Base-by-base conservation (phyloP, 495 filamentous ascomycete genomes). In the Penicillium malachiteum region DNA sequence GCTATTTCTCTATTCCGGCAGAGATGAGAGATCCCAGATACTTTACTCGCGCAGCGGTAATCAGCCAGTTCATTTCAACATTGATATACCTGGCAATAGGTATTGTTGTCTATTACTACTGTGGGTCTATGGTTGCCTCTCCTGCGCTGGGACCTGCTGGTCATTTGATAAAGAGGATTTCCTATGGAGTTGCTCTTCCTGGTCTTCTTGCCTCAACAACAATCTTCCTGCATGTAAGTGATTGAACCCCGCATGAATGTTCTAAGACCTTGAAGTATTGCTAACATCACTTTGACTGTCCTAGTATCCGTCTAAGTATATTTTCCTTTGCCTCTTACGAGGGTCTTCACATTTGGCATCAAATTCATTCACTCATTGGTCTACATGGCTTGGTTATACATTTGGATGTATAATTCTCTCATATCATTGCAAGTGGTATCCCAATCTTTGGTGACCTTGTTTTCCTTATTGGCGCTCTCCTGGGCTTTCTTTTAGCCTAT, bases 161-260 rank as follows among this genome's bases (percentile, higher is more conserved):
- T n/a, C 65, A 64, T 1, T 26, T 78, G 0, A 64, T 93, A 3
- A 81, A 84, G 58, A 89, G 86, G 64, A 63, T 91, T 39, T 80
- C 82, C 5, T 93, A 87, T 62, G 88, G 87, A 7, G 69, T 92
- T 51, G 88, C 86, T 8, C 60, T 88, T 5, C 89, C 88, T 16
- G 85, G 64, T 8, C 30, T 70, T 31, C 37, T 69, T 9, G 66
- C 67, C 5, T 65, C 54, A 10, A 61, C 59, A 18, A 63, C 59
- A 13, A 50, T 69, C 9, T 52, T 69, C 18, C 34, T 65, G 21
- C 72, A 73, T 54, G 71, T 73, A 55, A 54, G 63, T 86, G 53
- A 77, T 82, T 58, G n/a, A 80, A 81, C 65, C 30, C 12, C 3
- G 14, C 13, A 42, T 33, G 13, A 35, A 33, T 10, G 11, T 3